Evolutionary conservation across 257 asterid species (phyloP).

Genomic region (Prunella vulgaris): DNA sequence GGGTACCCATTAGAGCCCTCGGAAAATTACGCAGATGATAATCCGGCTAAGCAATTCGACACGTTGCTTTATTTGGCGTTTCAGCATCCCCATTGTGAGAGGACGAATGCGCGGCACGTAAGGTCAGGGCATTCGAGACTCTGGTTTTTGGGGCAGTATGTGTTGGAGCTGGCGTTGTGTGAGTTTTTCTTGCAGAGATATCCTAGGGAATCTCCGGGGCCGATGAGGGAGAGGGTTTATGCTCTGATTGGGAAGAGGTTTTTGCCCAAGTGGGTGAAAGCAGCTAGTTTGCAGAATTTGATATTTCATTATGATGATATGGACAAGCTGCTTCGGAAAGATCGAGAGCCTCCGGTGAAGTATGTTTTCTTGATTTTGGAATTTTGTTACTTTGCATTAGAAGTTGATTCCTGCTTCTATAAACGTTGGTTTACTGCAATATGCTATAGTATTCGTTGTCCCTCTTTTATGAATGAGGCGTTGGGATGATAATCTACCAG

Average conservation of each 20-base stretch:
- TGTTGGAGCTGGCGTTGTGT: constrained; percentile 77
- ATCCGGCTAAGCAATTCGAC: constrained; percentile 89
- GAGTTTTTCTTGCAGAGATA: constrained; percentile 92
- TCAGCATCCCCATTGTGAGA: constrained; percentile 90
- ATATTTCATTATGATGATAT: constrained; percentile 83
- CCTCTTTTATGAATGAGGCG: background rate
- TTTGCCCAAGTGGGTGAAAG: constrained; percentile 77
- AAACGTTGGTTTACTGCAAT: background rate
- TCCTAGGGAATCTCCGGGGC: constrained; percentile 96
- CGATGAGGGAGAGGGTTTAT: constrained; percentile 96
- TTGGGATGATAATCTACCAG: background rate
- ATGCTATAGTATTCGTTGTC: background rate
- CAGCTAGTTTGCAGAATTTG: constrained; percentile 90
- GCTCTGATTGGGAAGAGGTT: constrained; percentile 89
- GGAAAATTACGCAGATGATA: constrained; percentile 69
- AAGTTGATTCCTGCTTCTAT: background rate
- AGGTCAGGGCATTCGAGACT: constrained; percentile 82
- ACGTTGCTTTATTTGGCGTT: constrained; percentile 81
- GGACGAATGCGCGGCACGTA: constrained; percentile 82
- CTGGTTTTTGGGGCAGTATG: constrained; percentile 78
- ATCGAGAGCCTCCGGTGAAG: constrained; percentile 89
- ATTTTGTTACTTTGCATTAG: background rate
- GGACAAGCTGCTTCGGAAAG: constrained; percentile 70
- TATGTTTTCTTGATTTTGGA: constrained; percentile 33
- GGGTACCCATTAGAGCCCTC: constrained; percentile 94